Conservation (phyloP, 148 eudicot species). For the Arctostaphylos glauca region DNA sequence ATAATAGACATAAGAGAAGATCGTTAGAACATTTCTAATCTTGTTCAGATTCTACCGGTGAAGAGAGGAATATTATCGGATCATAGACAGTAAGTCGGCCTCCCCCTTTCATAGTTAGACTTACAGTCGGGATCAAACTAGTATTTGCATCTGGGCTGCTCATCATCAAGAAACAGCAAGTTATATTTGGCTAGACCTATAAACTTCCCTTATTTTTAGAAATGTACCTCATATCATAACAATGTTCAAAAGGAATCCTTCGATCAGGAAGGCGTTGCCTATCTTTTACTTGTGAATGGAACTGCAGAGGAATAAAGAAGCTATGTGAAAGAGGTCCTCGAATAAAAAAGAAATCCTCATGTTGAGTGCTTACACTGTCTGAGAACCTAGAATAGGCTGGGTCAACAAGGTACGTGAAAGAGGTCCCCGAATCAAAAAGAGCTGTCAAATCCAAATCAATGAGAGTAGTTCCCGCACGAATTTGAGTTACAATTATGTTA, state of each 20-base stretch:
- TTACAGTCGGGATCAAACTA: constrained; percentile 65
- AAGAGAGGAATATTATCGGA: constrained; percentile 74
- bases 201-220: background rate
- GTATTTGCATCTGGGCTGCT: constrained; percentile 64
- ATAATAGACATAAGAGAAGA: background rate
- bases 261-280: constrained; percentile 44
- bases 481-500: constrained; percentile 54
- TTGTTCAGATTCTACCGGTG: constrained; percentile 41
- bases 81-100: constrained; percentile 56
- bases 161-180: constrained; percentile 18
- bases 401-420: constrained; percentile 76
- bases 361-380: constrained; percentile 18
- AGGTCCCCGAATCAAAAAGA: constrained; percentile 91
- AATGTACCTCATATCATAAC: constrained; percentile 67
- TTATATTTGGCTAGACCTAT: constrained; percentile 9
- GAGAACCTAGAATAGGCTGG: constrained; percentile 47
- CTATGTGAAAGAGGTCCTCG: too few relatives aligned
- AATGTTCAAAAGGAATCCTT: constrained; percentile 66
- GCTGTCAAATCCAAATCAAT: constrained; percentile 57
- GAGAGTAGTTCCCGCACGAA: constrained; percentile 60
- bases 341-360: background rate
- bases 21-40: background rate
- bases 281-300: constrained; percentile 54
- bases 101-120: constrained; percentile 68
- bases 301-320: constrained; percentile 8